Percentiles rank a stretch among this genome's conserved stretches.
These are phyloP conservation scores for Gymnopilus junonius DNA, from an alignment of 768 basidiomycete species.

Conservation along the genomic window DNA sequence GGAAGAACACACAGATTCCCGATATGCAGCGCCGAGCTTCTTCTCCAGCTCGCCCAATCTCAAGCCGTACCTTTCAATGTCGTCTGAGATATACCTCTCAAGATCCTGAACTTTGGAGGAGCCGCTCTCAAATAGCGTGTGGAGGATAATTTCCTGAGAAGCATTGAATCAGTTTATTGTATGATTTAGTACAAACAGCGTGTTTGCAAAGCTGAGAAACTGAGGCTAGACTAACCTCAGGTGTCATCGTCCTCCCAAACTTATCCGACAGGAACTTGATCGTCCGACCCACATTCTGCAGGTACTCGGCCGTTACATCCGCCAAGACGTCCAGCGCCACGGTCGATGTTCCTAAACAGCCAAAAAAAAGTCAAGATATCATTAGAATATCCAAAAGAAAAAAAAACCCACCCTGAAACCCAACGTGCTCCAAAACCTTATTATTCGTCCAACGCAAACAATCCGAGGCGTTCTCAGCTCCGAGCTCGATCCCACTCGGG, in stretches of 20 bases:
- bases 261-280: constrained; percentile 84
- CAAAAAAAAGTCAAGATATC: neutral
- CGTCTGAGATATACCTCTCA: constrained; percentile 88
- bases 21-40: constrained; percentile 84
- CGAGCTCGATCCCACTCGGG: constrained; percentile 53
- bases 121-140: constrained; percentile 90
- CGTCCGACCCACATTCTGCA: constrained; percentile 86
- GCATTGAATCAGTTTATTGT: neutral
- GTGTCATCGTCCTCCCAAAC: constrained; percentile 76
- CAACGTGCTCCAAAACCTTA: constrained; percentile 87
- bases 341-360: constrained; percentile 66
- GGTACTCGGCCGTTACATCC: constrained; percentile 78
- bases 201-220: neutral
- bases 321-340: constrained; percentile 78
- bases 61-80: constrained; percentile 80
- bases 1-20: constrained; percentile 65
- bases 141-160: constrained; percentile 96
- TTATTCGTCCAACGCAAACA: constrained; percentile 74
- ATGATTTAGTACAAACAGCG: neutral
- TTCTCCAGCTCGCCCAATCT: constrained; percentile 82
- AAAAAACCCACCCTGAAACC: constrained; percentile 80
- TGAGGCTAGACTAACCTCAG: constrained; percentile 70
- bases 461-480: constrained; percentile 58
- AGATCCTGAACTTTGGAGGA: constrained; percentile 77
- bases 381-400: neutral